Percentiles rank a stretch among this genome's conserved stretches.
These are phyloP conservation scores for Scedosporium dehoogii DNA, from an alignment of 2,329 filamentous ascomycete species.

Conservation along the genomic window DNA sequence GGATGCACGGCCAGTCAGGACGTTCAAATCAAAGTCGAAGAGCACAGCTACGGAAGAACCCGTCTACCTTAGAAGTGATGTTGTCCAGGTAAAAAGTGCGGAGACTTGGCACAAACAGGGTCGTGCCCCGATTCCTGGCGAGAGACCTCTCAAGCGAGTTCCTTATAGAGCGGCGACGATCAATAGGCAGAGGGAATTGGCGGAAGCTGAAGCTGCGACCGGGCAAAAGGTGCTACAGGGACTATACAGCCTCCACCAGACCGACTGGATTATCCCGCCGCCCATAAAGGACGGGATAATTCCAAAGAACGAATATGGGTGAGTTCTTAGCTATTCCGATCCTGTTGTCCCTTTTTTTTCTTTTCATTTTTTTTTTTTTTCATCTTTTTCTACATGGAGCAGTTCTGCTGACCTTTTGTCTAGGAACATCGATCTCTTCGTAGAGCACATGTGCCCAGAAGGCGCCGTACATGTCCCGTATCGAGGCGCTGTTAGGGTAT, in stretches of 20 bases:
- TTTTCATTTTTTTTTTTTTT: not conserved
- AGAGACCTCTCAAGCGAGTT: constrained; percentile 72
- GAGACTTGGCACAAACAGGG: constrained; percentile 99
- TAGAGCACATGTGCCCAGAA: constrained; percentile 78
- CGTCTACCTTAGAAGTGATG: constrained; percentile 69
- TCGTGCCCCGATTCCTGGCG: constrained; percentile 59
- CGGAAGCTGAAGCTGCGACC: constrained; percentile 69
- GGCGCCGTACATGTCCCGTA: constrained; percentile 79
- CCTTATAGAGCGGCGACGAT: constrained; percentile 86
- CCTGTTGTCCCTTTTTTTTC: no score
- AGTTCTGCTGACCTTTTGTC: constrained; percentile 7
- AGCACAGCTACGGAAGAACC: constrained; percentile 66
- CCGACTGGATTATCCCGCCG: constrained; percentile 87
- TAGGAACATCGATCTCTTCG: constrained; percentile 87
- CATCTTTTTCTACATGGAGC: no score
- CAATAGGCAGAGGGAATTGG: constrained; percentile 77
- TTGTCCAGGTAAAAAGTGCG: constrained; percentile 77
- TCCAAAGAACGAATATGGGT: constrained; percentile 85
- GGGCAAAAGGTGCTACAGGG: constrained; percentile 82
- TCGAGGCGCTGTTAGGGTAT: constrained; percentile 67
- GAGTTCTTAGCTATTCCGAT: constrained; percentile 11
- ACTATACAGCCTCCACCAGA: constrained; percentile 74
- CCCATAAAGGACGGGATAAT: constrained; percentile 79
- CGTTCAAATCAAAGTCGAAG: constrained; percentile 67
- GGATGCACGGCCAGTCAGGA: constrained; percentile 57